These are phyloP conservation scores for Condylostoma magnum DNA, from an alignment of 169 alveolate genomes.

Conservation along the genomic window DNA sequence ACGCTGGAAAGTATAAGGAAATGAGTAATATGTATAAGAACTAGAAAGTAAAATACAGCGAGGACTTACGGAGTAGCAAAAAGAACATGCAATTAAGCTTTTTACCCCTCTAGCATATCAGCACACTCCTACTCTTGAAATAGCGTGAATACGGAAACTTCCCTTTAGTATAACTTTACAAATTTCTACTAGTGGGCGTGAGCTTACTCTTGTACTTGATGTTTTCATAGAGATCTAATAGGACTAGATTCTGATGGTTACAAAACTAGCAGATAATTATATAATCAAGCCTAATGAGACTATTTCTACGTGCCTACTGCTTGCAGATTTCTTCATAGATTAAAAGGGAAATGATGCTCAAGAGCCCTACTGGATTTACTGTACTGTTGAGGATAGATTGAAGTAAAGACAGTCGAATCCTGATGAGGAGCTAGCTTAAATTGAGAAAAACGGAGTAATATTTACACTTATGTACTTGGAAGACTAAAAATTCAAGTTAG, in stretches of 20 bases:
- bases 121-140: conserved; percentile 6
- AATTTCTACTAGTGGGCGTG: not conserved
- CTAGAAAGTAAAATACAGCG: not conserved
- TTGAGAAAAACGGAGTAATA: conserved; percentile 12
- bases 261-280: not conserved
- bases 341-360: not conserved
- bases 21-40: not conserved
- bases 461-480: not conserved
- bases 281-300: not conserved
- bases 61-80: conserved; percentile 12
- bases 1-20: not conserved
- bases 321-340: not conserved
- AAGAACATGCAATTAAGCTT: not conserved
- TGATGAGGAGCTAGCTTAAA: not conserved
- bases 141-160: conserved; percentile 4
- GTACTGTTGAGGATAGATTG: not conserved
- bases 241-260: not conserved
- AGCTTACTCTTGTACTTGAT: not conserved
- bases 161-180: not conserved
- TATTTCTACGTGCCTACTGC: not conserved
- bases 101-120: conserved; percentile 13
- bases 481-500: not conserved
- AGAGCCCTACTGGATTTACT: conserved; percentile 5
- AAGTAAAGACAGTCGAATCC: too few relatives aligned
- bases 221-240: not conserved